A percentile compares a stretch with the other conserved stretches of the same genome.
These are phyloP conservation scores for Ceratocystis ficicola DNA, from an alignment of 2,329 filamentous ascomycete species.

Conservation along the genomic window DNA sequence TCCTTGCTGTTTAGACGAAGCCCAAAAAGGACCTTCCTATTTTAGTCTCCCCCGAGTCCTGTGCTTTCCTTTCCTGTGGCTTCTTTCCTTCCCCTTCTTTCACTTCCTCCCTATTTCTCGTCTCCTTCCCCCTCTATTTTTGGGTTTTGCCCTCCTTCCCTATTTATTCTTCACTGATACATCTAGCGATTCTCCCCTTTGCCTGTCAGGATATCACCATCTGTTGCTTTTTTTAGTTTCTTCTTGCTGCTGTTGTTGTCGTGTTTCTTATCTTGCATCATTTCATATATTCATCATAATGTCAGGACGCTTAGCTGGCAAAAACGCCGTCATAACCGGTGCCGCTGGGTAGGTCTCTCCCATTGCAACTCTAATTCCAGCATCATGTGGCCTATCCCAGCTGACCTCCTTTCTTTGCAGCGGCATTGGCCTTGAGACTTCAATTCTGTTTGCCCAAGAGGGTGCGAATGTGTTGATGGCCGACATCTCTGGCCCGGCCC, in stretches of 20 bases:
- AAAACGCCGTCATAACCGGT: constrained; percentile 65
- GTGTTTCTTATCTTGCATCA: neutral
- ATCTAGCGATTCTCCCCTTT: neutral
- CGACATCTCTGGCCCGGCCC: constrained; percentile 67
- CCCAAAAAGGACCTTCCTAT: neutral
- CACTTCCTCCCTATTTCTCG: neutral
- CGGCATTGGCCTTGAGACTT: constrained; percentile 86
- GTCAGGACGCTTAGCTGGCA: constrained; percentile 43
- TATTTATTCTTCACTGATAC: neutral
- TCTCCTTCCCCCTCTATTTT: neutral
- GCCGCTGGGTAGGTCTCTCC: constrained; percentile 60
- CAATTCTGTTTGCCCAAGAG: constrained; percentile 79
- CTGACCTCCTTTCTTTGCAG: constrained; percentile 33
- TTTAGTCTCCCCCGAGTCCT: neutral
- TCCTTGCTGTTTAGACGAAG: constrained; percentile 1
- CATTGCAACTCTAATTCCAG: neutral
- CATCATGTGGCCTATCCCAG: neutral
- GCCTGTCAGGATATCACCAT: neutral
- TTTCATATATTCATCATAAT: constrained; percentile 9
- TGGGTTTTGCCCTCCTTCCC: neutral
- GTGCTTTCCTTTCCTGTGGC: neutral
- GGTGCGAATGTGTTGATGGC: constrained; percentile 75
- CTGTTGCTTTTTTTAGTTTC: neutral
- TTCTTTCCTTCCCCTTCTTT: neutral
- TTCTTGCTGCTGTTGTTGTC: neutral